phyloP scores from a whole-genome alignment of 106 monocot species.

The Vanilla planifolia region DNA sequence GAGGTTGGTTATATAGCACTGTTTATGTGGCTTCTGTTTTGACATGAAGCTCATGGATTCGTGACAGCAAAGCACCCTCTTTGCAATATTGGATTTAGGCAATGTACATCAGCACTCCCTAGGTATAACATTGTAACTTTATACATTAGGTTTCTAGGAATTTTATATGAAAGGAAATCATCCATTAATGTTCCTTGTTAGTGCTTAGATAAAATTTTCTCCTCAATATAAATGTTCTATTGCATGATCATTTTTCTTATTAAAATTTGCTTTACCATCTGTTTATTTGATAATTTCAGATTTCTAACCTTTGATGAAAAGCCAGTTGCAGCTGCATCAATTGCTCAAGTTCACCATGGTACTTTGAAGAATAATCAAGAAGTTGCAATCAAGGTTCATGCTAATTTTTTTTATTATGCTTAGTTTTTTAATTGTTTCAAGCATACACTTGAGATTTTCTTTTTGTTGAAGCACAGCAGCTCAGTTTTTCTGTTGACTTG shows the following conservation, averaged over 20 bases:
- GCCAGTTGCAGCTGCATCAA: slow-evolving; percentile 98
- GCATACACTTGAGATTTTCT: too few species aligned
- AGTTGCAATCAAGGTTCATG: slow-evolving; percentile 83
- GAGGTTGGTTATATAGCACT: too few species aligned
- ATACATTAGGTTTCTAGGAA: neutral
- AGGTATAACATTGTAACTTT: neutral
- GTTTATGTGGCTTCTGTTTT: too few species aligned
- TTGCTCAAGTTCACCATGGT: slow-evolving; percentile 95
- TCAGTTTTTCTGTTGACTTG: too few species aligned
- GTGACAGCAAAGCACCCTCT: too few species aligned
- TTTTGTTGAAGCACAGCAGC: too few species aligned
- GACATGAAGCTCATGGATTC: too few species aligned
- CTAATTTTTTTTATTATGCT: too few species aligned
- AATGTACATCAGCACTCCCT: too few species aligned
- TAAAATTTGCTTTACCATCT: neutral
- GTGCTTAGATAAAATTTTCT: neutral
- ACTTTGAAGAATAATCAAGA: slow-evolving; percentile 62
- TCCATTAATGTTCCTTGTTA: slow-evolving; percentile 2
- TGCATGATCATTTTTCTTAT: slow-evolving; percentile 1
- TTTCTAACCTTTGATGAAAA: slow-evolving; percentile 81
- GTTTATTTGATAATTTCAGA: slow-evolving; percentile 26
- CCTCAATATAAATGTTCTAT: neutral
- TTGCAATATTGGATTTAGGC: too few species aligned
- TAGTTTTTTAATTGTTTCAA: too few species aligned
- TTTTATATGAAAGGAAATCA: neutral